Conservation (phyloP, 1,139 yeast genomes). For the Arxiozyma bovina region DNA sequence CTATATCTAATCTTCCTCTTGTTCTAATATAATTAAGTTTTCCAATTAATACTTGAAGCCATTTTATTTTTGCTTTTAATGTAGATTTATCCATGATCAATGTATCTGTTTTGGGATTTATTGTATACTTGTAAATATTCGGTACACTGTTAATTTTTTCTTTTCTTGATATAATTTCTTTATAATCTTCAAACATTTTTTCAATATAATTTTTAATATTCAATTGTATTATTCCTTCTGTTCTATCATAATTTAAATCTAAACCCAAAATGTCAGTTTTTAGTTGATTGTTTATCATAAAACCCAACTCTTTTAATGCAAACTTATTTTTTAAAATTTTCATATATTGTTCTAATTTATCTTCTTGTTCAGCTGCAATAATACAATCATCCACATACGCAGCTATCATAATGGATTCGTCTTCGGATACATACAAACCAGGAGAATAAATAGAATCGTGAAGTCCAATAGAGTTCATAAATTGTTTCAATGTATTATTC, state of each 20-base stretch:
- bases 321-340: slow-evolving; percentile 1
- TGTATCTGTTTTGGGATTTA: neutral
- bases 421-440: slow-evolving; percentile 2
- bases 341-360: neutral
- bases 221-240: neutral
- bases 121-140: neutral
- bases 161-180: neutral
- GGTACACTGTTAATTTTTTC: neutral
- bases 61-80: no score
- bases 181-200: neutral
- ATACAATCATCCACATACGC: slow-evolving; percentile 6
- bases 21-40: slow-evolving; percentile 4
- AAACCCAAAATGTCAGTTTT: slow-evolving; percentile 6
- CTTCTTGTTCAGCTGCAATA: slow-evolving; percentile 4
- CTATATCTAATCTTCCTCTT: slow-evolving; percentile 5
- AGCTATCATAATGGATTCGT: slow-evolving; percentile 1
- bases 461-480: neutral
- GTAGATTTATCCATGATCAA: neutral
- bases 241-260: slow-evolving; percentile 3
- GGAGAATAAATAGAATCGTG: slow-evolving; percentile 4
- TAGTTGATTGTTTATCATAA: neutral
- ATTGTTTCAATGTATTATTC: slow-evolving; percentile 6
- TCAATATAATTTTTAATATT: neutral
- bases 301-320: slow-evolving; percentile 5
- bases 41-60: neutral